Base-by-base conservation (phyloP, 805 yeast genomes). In the Saccharomycopsis sp. region DNA sequence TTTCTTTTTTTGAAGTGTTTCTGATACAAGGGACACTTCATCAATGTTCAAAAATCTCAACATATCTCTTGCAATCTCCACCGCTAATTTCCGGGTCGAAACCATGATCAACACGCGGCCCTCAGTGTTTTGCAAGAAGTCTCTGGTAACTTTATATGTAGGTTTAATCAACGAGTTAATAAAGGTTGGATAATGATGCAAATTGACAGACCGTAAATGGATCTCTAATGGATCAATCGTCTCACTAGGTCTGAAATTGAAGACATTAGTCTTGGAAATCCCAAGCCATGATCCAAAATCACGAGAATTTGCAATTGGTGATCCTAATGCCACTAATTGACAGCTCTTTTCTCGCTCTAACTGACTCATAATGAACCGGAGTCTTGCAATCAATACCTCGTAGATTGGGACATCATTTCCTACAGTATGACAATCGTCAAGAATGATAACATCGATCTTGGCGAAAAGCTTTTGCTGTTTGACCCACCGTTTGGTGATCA, bases 251-350 rank as follows among this genome's bases (percentile, higher is more conserved):
- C 83, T 78, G 68, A 87, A 91, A 65, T 90, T 91, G 73, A 77
- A 89, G 3, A 85, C 76, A 54, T 82, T 76, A 20, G 70, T 73
- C 65, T 83, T 85, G 0, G 78, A 64, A 24, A 87, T 85, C 1
- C 94, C 96, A 29, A 94, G 70, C 97, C 98, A 94, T 56, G 86
- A 89, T 1, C 88, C 93, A 59, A 92, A 71, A 63, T 89, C 97
- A 55, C 82, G 77, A 2, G 87, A 88, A 66, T 85, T 87, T 0
- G 94, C 83, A 47, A 93, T 69, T 1, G 96, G 82, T 0, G 83
- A 76, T 0, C 88, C 77, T 23, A 93, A 72, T 0, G 83, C 92
- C n/a, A 93, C 80, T 24, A 91, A 69, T 63, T 98, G 73, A 3
- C 82, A 63, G 8, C 42, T 41, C 8, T 47, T 49, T 0, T 74